Evolutionary conservation across 208 protist genomes (phyloP).

Genomic region (Wallacemonas rigidus): DNA sequence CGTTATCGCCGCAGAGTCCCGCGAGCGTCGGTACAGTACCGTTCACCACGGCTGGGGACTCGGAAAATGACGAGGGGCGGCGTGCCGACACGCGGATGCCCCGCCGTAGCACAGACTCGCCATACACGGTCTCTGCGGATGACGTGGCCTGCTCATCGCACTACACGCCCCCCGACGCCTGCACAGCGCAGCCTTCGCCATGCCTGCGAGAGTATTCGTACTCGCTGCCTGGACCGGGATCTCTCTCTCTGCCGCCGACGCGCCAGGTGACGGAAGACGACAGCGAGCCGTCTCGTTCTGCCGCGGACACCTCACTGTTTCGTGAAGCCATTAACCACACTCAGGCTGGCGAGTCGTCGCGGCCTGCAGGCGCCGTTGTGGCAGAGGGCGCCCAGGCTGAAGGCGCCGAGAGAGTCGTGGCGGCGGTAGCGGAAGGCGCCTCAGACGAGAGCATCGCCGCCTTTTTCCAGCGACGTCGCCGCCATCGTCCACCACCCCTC

Average conservation of each 20-base stretch:
- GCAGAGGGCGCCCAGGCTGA: background rate
- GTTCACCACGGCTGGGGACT: background rate
- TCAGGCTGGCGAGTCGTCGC: too few relatives aligned
- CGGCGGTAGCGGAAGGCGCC: background rate
- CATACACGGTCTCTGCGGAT: background rate
- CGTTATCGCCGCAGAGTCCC: background rate
- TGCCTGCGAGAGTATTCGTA: too few relatives aligned
- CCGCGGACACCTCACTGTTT: background rate
- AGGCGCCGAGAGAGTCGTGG: background rate
- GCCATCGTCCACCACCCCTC: conserved; percentile 56
- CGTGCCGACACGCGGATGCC: background rate
- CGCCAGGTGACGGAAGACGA: background rate
- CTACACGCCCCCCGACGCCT: background rate
- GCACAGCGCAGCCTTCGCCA: background rate
- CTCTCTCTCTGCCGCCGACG: background rate
- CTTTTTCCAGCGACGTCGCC: conserved; percentile 26
- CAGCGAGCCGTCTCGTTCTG: background rate
- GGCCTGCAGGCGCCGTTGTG: too few relatives aligned
- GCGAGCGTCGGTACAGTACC: background rate
- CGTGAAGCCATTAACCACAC: too few relatives aligned
- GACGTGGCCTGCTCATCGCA: background rate
- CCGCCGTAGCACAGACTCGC: background rate
- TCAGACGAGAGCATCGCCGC: conserved; percentile 9
- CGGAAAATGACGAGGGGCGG: background rate
- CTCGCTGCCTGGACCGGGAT: too few relatives aligned